phyloP scores from a whole-genome alignment of 2,329 filamentous ascomycete species.

The Aspergillus uvarum region DNA sequence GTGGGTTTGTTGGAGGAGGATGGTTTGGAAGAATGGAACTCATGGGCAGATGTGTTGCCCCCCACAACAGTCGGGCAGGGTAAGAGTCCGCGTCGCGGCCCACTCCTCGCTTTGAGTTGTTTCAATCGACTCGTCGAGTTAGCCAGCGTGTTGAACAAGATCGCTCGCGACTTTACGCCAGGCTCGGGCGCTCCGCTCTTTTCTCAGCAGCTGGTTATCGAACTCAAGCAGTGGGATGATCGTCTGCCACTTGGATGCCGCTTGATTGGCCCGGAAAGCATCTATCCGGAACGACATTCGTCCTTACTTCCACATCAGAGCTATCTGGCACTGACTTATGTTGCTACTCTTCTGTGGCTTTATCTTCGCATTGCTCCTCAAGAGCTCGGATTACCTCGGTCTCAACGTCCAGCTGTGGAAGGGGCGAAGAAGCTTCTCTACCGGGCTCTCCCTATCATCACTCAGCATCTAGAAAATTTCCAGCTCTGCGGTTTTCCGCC shows the following conservation, averaged over 20 bases:
- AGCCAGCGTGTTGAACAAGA: conserved; percentile 38
- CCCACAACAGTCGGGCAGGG: conserved; percentile 29
- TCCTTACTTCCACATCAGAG: conserved; percentile 41
- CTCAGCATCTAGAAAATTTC: conserved; percentile 41
- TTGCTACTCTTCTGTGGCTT: conserved; percentile 38
- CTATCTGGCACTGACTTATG: conserved; percentile 39
- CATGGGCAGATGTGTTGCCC: conserved; percentile 58
- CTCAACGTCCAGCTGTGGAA: conserved; percentile 35
- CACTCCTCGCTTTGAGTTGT: conserved; percentile 50
- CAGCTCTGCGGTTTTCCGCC: conserved; percentile 38
- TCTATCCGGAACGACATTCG: conserved; percentile 38
- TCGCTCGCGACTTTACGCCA: conserved; percentile 30
- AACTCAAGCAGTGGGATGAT: conserved; percentile 40
- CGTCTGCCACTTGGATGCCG: conserved; percentile 37
- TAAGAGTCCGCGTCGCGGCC: conserved; percentile 36
- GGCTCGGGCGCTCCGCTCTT: conserved; percentile 31
- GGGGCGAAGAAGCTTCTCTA: conserved; percentile 40
- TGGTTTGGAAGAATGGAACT: conserved; percentile 71
- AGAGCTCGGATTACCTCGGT: conserved; percentile 32
- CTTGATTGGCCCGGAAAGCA: conserved; percentile 37
- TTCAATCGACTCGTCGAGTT: conserved; percentile 53
- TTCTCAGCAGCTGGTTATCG: conserved; percentile 36
- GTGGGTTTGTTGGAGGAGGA: conserved; percentile 61
- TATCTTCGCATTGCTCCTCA: conserved; percentile 35
- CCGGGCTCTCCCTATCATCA: conserved; percentile 35